Evolutionary conservation across 2,329 filamentous ascomycete genomes (phyloP).

Genomic region (Colletotrichum spinosum): DNA sequence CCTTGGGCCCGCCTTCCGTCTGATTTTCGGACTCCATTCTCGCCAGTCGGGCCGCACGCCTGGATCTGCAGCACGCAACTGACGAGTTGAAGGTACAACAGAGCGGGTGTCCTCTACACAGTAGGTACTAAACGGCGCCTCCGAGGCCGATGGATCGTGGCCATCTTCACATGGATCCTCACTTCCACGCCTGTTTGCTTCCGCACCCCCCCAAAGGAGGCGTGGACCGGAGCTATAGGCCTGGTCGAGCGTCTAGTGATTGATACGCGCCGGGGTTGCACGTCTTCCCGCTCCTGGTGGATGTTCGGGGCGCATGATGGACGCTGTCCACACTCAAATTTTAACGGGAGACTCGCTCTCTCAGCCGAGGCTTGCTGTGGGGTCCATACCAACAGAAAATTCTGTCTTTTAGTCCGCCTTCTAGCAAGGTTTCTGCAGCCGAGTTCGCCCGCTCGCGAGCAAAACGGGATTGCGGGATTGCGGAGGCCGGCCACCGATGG

Average conservation of each 20-base stretch:
- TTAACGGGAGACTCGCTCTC: background rate
- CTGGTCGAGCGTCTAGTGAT: background rate
- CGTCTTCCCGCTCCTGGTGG: constrained; percentile 31
- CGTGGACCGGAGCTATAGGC: constrained; percentile 4
- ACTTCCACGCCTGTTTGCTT: background rate
- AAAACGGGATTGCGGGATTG: constrained; percentile 17
- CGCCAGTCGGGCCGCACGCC: constrained; percentile 4
- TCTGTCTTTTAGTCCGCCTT: background rate
- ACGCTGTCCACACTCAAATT: constrained; percentile 21
- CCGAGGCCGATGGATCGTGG: constrained; percentile 8
- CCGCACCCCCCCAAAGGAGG: constrained; percentile 6
- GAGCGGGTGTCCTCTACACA: background rate
- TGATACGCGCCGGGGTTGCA: constrained; percentile 30
- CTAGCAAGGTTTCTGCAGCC: background rate
- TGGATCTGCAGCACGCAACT: background rate
- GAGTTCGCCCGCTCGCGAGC: background rate
- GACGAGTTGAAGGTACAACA: constrained; percentile 1
- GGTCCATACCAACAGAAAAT: constrained; percentile 2
- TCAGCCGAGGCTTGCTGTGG: constrained; percentile 22
- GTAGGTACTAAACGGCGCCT: constrained; percentile 19
- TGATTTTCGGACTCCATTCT: constrained; percentile 10
- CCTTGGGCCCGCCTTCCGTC: constrained; percentile 3
- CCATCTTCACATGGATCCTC: background rate
- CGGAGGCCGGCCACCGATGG: constrained; percentile 6
- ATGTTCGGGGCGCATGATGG: constrained; percentile 33